A percentile compares a stretch with the other conserved stretches of the same genome.
These are phyloP conservation scores for Blastobotrys muscicola DNA, from an alignment of 805 yeast species.

Conservation along the genomic window DNA sequence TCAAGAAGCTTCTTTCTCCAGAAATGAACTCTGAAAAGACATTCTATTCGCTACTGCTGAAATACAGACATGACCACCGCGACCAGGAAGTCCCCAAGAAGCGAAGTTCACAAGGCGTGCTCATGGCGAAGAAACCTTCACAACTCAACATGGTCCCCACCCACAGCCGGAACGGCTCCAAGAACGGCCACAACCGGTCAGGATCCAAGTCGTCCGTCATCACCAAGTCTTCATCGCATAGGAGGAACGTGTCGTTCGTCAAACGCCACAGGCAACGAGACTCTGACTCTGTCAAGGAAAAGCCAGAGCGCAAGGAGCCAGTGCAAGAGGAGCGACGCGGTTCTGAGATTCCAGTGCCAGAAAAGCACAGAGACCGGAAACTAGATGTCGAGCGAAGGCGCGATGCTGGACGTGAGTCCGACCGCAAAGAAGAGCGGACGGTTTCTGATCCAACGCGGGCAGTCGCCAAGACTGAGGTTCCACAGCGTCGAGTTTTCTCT, in stretches of 20 bases:
- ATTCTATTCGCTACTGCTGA: constrained; percentile 62
- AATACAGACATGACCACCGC: constrained; percentile 61
- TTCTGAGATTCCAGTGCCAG: no score
- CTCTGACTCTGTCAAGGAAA: no score
- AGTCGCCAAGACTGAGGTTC: constrained; percentile 1
- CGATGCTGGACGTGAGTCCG: no score
- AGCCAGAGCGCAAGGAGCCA: no score
- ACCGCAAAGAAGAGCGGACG: no score
- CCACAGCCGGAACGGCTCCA: background rate
- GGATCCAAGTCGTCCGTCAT: constrained; percentile 17
- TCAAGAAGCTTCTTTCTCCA: constrained; percentile 42
- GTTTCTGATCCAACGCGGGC: constrained; percentile 4
- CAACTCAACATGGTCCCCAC: background rate
- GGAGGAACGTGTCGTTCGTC: constrained; percentile 19
- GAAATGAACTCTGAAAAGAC: constrained; percentile 69
- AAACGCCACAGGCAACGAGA: no score
- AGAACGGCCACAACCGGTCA: constrained; percentile 5
- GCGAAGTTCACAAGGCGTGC: no score
- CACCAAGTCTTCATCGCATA: constrained; percentile 19
- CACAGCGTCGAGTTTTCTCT: constrained; percentile 11
- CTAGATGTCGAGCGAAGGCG: no score
- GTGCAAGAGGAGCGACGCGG: no score
- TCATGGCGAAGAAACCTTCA: no score
- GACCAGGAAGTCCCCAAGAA: constrained; percentile 1
- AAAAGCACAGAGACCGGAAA: no score